Percentiles rank a stretch among this genome's conserved stretches.
phyloP scores from a whole-genome alignment of 495 filamentous ascomycete genomes.

The Astrocystis sublimbata region DNA sequence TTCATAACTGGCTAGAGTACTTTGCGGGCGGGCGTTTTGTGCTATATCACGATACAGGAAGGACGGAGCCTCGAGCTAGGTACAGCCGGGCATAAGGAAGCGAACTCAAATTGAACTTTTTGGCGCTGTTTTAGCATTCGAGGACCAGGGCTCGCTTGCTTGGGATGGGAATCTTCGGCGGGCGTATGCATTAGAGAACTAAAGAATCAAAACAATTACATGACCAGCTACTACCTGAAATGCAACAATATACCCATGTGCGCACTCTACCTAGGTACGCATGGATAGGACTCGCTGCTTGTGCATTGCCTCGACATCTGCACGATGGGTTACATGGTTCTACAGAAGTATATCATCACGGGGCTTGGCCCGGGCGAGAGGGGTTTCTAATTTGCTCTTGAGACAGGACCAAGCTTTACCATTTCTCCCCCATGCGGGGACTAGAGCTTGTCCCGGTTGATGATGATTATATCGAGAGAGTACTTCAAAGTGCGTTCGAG shows the following conservation, averaged over 20 bases:
- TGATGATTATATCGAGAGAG: not conserved
- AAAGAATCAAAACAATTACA: conserved; percentile 4
- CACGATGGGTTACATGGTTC: conserved; percentile 17
- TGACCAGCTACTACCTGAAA: too few species aligned
- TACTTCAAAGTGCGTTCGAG: not conserved
- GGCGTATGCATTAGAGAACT: conserved; percentile 10
- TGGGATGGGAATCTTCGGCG: not conserved
- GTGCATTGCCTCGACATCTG: conserved; percentile 17
- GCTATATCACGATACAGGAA: conserved; percentile 1
- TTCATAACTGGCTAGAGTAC: not conserved
- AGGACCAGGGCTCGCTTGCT: not conserved
- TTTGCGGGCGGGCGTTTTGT: conserved; percentile 8
- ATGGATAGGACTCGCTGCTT: too few species aligned
- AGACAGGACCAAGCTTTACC: not conserved
- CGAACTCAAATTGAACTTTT: not conserved
- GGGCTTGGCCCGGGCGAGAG: not conserved
- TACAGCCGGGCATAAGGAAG: not conserved
- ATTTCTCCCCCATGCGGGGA: conserved; percentile 3
- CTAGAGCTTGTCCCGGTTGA: not conserved
- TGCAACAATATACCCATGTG: too few species aligned
- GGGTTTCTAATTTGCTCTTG: not conserved
- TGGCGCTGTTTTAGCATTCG: not conserved
- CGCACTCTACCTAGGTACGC: too few species aligned
- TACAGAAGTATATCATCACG: conserved; percentile 14
- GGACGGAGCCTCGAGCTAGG: not conserved